Evolutionary conservation across 306 rosid genomes (phyloP).

Genomic region (Glycine tomentella): DNA sequence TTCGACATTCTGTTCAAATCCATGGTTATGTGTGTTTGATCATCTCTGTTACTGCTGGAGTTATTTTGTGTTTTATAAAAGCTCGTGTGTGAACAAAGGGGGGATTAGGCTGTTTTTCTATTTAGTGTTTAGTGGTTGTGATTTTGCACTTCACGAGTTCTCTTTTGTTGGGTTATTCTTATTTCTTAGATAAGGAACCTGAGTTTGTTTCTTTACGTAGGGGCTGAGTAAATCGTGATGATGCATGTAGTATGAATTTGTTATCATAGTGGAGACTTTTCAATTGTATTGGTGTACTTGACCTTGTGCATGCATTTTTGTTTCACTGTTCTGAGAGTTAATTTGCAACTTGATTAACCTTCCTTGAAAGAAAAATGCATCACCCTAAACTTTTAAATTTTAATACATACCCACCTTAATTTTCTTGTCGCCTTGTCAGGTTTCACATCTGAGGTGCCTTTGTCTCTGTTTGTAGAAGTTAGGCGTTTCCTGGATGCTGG

Average conservation of each 20-base stretch:
- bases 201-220: too few species aligned
- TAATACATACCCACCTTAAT: neutral
- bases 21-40: too few species aligned
- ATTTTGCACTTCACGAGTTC: neutral
- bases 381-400: neutral
- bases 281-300: neutral
- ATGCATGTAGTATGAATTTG: neutral
- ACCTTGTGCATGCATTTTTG: neutral
- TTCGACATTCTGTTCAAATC: too few species aligned
- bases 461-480: conserved; percentile 17
- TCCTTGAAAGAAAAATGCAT: neutral
- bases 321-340: neutral
- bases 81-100: neutral
- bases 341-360: neutral
- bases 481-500: neutral
- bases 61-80: neutral
- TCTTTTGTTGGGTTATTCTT: too few species aligned
- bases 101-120: neutral
- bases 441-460: neutral
- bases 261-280: neutral
- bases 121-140: neutral
- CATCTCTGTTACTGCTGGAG: too few species aligned
- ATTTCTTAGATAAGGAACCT: too few species aligned
- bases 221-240: too few species aligned
- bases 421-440: neutral